Evolutionary conservation across 495 filamentous ascomycete species (phyloP).

Genomic region (Penicillium cataractarum): DNA sequence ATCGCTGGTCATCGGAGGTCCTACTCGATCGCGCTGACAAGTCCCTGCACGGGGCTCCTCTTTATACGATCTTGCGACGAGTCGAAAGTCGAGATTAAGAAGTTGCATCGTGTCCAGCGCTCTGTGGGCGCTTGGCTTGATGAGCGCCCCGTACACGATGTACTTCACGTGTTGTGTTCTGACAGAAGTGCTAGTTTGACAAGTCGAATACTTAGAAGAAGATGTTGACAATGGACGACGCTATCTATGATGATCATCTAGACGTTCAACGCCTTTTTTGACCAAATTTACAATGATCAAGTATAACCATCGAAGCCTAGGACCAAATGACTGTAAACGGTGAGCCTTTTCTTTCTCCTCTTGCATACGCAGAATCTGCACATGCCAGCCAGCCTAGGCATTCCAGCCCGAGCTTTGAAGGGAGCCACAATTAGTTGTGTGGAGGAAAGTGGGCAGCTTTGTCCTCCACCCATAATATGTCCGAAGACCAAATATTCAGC

Average conservation of each 20-base stretch:
- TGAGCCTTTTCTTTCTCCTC: background rate
- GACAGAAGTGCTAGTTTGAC: background rate
- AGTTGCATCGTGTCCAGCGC: slow-evolving; percentile 4
- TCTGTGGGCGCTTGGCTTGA: slow-evolving; percentile 3
- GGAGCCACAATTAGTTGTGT: background rate
- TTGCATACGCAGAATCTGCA: slow-evolving; percentile 21
- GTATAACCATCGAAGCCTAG: background rate
- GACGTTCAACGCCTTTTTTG: no score
- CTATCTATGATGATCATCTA: background rate
- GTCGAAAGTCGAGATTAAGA: background rate
- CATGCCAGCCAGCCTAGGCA: slow-evolving; percentile 22
- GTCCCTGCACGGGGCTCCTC: slow-evolving; percentile 5
- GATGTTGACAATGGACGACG: background rate
- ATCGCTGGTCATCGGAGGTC: background rate
- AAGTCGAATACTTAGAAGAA: background rate
- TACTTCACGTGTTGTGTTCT: background rate
- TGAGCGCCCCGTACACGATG: background rate
- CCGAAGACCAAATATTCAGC: slow-evolving; percentile 17
- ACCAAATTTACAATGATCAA: no score
- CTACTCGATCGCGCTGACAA: slow-evolving; percentile 2
- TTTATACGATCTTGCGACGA: slow-evolving; percentile 3
- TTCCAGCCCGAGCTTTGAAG: slow-evolving; percentile 8
- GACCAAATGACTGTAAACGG: background rate
- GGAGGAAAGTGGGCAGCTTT: background rate
- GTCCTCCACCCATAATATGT: background rate